Base-by-base conservation (phyloP, 257 asterid species). In the Coffea canephora region DNA sequence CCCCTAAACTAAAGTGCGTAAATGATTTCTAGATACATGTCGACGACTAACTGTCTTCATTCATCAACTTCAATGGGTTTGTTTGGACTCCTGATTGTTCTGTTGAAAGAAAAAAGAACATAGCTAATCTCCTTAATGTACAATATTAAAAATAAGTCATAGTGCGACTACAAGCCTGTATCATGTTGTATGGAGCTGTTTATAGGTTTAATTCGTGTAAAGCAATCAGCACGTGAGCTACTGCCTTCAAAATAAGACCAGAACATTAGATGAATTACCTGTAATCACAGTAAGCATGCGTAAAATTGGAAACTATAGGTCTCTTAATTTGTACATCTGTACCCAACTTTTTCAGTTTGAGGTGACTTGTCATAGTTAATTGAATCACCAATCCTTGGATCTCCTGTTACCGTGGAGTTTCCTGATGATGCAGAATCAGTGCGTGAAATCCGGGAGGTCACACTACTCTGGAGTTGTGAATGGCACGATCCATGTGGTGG, bases 401-500 rank as follows among this genome's bases (percentile, higher is more conserved):
- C 1, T 55, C 19, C 2, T 4, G 23, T 18, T 55, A 55, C 23
- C 62, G 4, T 18, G 23, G 34, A 23, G 15, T 62, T n/a, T 62
- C 11, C 46, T 54, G 52, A 55, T 67, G 78, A 31, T 75, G 76
- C 82, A 91, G 96, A 91, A 85, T 69, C 84, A 77, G 76, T 91
- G 93, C 16, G 91, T 91, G 78, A 91, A 89, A 67, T 11, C 74
- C 0, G 92, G 88, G 69, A 70, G 61, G 79, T 87, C 91, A 7
- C 85, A 84, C 23, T 89, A 89, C 71, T 87, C 90, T 0, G 92
- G 96, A 18, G 85, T 85, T 0, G 89, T 88, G 81, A 91, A 92
- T 16, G 98, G 97, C 74, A 94, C 98, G 3, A 92, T 94, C 76
- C 94, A 89, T 14, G 86, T 82, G 3, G 87, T 89, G 0, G 91